Percentiles rank a stretch among this genome's conserved stretches.
These are phyloP conservation scores for Termitomyces sp. DNA, from an alignment of 1,284 basidiomycete species.

Conservation along the genomic window DNA sequence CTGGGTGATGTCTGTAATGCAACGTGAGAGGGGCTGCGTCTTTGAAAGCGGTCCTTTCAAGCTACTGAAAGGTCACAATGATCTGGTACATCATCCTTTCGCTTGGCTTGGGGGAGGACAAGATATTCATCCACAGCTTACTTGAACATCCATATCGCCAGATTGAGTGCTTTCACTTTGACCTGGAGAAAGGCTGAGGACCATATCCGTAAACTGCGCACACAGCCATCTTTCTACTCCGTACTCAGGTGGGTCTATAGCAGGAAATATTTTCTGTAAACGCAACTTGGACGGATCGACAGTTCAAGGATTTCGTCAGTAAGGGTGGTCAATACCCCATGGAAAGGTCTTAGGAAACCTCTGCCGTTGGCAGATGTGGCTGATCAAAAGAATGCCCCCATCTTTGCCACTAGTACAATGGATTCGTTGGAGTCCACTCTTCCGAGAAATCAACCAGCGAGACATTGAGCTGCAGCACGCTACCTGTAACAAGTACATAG, in stretches of 20 bases:
- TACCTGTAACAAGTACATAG: not conserved
- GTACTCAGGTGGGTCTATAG: conserved; percentile 28
- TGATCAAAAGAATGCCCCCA: conserved; percentile 27
- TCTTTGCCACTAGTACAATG: conserved; percentile 11
- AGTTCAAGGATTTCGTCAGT: conserved; percentile 29
- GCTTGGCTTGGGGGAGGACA: conserved; percentile 47
- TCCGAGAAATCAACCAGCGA: conserved; percentile 7
- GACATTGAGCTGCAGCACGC: conserved; percentile 1
- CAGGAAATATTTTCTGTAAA: conserved; percentile 34
- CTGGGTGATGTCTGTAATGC: too few species aligned
- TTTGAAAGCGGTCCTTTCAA: conserved; percentile 31
- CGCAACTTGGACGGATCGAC: conserved; percentile 54
- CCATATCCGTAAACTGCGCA: conserved; percentile 10
- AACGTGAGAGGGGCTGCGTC: too few species aligned
- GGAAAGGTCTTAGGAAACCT: conserved; percentile 38
- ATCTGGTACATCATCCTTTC: conserved; percentile 38
- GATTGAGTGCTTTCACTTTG: conserved; percentile 47
- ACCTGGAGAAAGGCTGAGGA: conserved; percentile 41
- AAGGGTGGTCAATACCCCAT: conserved; percentile 33
- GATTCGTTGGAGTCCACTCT: conserved; percentile 5
- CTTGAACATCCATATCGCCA: conserved; percentile 52
- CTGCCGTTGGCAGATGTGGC: not conserved
- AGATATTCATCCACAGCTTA: conserved; percentile 45
- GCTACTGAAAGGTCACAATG: conserved; percentile 33
- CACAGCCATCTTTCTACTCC: conserved; percentile 34